A percentile compares a stretch with the other conserved stretches of the same genome.
Evolutionary conservation across 805 yeast species (phyloP).

Genomic region (Martiniozyma abietophila): DNA sequence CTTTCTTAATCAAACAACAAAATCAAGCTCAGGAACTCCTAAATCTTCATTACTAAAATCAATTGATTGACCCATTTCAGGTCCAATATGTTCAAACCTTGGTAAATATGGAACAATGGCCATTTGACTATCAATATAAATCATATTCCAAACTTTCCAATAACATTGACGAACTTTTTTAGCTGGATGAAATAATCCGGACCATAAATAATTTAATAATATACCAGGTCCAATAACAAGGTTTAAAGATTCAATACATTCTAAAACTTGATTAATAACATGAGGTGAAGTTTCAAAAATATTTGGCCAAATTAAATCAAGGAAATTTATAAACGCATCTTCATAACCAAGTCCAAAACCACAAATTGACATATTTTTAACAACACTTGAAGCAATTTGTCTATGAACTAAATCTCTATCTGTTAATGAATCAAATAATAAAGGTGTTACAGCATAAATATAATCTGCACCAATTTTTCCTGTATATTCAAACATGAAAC

Average conservation of each 20-base stretch:
- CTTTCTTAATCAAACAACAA: constrained; percentile 18
- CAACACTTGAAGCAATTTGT: constrained; percentile 88
- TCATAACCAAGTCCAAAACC: constrained; percentile 69
- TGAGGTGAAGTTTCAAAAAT: constrained; percentile 93
- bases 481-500: constrained; percentile 88
- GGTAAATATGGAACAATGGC: constrained; percentile 82
- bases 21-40: constrained; percentile 24
- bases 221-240: constrained; percentile 69
- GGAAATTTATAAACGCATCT: constrained; percentile 72
- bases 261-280: constrained; percentile 74
- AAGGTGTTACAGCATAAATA: constrained; percentile 66
- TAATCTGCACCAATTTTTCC: constrained; percentile 76
- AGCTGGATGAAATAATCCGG: constrained; percentile 92
- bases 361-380: constrained; percentile 72
- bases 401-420: constrained; percentile 90
- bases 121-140: constrained; percentile 67
- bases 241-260: constrained; percentile 67
- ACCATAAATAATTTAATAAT: constrained; percentile 67
- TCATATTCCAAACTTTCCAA: constrained; percentile 74
- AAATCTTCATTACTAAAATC: constrained; percentile 16
- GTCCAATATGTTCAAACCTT: constrained; percentile 28
- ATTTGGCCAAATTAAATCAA: constrained; percentile 81
- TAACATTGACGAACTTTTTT: constrained; percentile 73
- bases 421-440: constrained; percentile 81
- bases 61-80: constrained; percentile 4